Percentiles rank a stretch among this genome's conserved stretches.
These are phyloP conservation scores for Daldinia loculata DNA, from an alignment of 495 filamentous ascomycete species.

Conservation along the genomic window DNA sequence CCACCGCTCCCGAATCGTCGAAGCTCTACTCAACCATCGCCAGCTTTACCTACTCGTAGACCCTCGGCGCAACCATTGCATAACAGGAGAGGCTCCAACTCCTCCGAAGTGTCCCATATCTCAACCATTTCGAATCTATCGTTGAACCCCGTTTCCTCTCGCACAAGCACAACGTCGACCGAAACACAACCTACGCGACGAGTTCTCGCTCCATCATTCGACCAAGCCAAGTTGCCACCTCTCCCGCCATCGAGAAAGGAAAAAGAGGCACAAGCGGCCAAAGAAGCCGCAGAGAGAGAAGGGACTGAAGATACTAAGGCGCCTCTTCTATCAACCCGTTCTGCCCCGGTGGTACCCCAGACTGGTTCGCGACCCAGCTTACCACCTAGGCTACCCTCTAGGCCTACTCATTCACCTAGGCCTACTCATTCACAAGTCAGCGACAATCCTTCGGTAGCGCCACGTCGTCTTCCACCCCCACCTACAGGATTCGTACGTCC, in stretches of 20 bases:
- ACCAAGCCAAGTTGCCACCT: conserved; percentile 60
- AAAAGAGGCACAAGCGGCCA: conserved; percentile 54
- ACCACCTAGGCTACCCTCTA: conserved; percentile 55
- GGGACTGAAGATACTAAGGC: conserved; percentile 30
- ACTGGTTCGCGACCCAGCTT: conserved; percentile 46
- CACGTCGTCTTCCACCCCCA: conserved; percentile 54
- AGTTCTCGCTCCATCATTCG: conserved; percentile 58
- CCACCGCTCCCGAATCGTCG: conserved; percentile 54
- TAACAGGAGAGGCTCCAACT: conserved; percentile 55
- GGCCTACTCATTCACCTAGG: conserved; percentile 47
- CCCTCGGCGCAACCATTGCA: conserved; percentile 48
- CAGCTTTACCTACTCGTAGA: conserved; percentile 53
- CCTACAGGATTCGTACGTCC: conserved; percentile 45
- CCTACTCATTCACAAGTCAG: conserved; percentile 39
- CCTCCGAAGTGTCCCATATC: conserved; percentile 55
- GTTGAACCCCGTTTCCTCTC: conserved; percentile 45
- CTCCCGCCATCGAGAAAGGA: conserved; percentile 57
- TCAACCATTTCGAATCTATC: conserved; percentile 56
- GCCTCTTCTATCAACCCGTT: conserved; percentile 34
- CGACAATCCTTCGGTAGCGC: conserved; percentile 33
- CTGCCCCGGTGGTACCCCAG: conserved; percentile 34
- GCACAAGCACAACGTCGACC: conserved; percentile 44
- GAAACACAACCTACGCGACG: conserved; percentile 47
- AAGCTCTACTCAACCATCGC: conserved; percentile 46
- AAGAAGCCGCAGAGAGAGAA: conserved; percentile 47